phyloP scores from a whole-genome alignment of 805 yeast genomes.

The Metschnikowia santaceciliae region DNA sequence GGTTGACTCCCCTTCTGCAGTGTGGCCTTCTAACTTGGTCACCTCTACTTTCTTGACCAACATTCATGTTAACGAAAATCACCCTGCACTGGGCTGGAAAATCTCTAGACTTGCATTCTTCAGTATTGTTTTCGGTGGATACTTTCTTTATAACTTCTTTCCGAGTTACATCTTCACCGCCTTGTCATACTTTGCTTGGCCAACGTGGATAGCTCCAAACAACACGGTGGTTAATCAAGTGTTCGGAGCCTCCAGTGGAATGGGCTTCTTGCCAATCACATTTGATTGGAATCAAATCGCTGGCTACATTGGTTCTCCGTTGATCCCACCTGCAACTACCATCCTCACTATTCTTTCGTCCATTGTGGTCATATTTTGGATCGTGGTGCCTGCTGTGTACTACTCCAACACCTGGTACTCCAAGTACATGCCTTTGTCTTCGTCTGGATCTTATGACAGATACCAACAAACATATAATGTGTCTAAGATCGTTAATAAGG shows the following conservation, averaged over 20 bases:
- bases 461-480: slow-evolving; percentile 49
- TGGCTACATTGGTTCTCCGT: slow-evolving; percentile 55
- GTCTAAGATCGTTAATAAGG: slow-evolving; percentile 40
- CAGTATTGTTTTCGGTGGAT: slow-evolving; percentile 5
- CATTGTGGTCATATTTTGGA: slow-evolving; percentile 42
- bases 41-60: slow-evolving; percentile 52
- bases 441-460: slow-evolving; percentile 48
- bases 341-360: slow-evolving; percentile 41
- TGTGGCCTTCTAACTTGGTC: slow-evolving; percentile 70
- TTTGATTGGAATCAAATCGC: slow-evolving; percentile 68
- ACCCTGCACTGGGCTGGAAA: slow-evolving; percentile 58
- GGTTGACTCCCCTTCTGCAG: slow-evolving; percentile 60
- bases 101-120: slow-evolving; percentile 27
- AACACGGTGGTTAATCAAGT: slow-evolving; percentile 59
- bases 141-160: slow-evolving; percentile 15
- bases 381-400: slow-evolving; percentile 50
- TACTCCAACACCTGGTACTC: slow-evolving; percentile 57
- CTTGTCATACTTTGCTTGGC: slow-evolving; percentile 57
- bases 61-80: slow-evolving; percentile 49
- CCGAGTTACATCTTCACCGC: slow-evolving; percentile 49
- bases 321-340: slow-evolving; percentile 58
- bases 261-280: slow-evolving; percentile 62
- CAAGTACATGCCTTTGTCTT: slow-evolving; percentile 55
- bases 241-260: slow-evolving; percentile 59
- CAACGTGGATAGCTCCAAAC: slow-evolving; percentile 63